Evolutionary conservation across 768 basidiomycete genomes (phyloP).

Genomic region (Boletus subparvulus): DNA sequence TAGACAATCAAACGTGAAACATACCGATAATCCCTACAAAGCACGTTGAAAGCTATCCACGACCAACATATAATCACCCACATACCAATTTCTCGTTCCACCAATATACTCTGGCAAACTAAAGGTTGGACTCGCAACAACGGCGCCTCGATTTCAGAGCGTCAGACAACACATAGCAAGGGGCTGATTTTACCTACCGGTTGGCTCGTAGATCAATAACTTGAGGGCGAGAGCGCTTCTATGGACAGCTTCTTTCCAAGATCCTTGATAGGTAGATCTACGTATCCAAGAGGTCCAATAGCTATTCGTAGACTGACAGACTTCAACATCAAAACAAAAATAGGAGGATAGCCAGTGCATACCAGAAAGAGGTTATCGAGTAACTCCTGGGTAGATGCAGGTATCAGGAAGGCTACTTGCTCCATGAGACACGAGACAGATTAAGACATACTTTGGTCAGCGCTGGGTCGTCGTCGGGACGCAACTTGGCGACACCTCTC

Average conservation of each 20-base stretch:
- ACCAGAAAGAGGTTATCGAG: constrained; percentile 58
- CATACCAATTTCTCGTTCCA: constrained; percentile 83
- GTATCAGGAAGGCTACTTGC: neutral
- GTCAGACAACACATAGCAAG: neutral
- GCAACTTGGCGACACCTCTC: constrained; percentile 44
- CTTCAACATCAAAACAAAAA: neutral
- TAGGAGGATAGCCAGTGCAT: neutral
- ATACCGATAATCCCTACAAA: constrained; percentile 62
- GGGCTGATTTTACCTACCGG: constrained; percentile 43
- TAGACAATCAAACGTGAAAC: neutral
- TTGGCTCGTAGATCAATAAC: constrained; percentile 89
- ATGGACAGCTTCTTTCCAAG: constrained; percentile 95
- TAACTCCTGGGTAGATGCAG: constrained; percentile 43
- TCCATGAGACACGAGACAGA: neutral
- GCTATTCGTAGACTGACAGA: constrained; percentile 58
- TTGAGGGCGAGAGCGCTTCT: constrained; percentile 93
- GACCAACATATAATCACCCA: neutral
- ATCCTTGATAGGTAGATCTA: constrained; percentile 85
- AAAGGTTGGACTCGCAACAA: constrained; percentile 95
- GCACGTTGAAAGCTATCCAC: neutral
- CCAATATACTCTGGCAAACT: constrained; percentile 91
- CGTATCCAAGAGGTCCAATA: constrained; percentile 92
- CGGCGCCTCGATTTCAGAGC: constrained; percentile 57
- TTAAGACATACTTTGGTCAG: constrained; percentile 53
- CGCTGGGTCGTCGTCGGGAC: constrained; percentile 65